Conservation (phyloP, 1,284 basidiomycete species). For the Moesziomyces aphidis region DNA sequence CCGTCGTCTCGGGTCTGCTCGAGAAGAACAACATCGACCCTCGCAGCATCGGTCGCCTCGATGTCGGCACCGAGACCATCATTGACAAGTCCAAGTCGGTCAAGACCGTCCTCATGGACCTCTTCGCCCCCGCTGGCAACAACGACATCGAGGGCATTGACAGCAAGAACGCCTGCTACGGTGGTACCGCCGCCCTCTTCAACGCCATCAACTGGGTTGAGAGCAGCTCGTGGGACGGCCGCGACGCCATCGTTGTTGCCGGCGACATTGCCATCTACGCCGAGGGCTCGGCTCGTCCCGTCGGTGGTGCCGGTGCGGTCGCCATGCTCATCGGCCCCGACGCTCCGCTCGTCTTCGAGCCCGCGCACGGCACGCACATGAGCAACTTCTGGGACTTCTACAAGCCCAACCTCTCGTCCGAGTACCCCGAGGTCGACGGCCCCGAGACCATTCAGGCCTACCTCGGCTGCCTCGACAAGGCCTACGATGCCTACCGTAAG, state of each 20-base stretch:
- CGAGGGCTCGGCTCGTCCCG: constrained; percentile 92
- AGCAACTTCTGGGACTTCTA: constrained; percentile 82
- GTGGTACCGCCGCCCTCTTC: constrained; percentile 96
- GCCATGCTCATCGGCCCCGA: constrained; percentile 96
- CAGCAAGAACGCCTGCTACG: constrained; percentile 99
- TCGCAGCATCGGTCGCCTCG: constrained; percentile 92
- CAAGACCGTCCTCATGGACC: constrained; percentile 98
- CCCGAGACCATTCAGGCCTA: constrained; percentile 96
- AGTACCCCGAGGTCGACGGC: constrained; percentile 97
- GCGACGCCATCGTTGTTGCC: constrained; percentile 95
- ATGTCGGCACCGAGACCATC: constrained; percentile 98
- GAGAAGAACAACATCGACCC: constrained; percentile 97
- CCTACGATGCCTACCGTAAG: constrained; percentile 86
- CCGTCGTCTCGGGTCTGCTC: constrained; percentile 79
- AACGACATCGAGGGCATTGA: constrained; percentile 98
- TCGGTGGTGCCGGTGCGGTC: constrained; percentile 94
- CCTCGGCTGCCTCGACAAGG: constrained; percentile 89
- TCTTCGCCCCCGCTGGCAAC: constrained; percentile 92
- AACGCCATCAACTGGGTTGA: constrained; percentile 95
- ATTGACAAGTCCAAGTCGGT: constrained; percentile 99
- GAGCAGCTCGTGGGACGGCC: constrained; percentile 95
- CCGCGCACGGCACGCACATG: constrained; percentile 97
- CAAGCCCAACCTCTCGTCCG: constrained; percentile 70
- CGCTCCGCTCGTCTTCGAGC: constrained; percentile 92
- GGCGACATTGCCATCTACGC: constrained; percentile 99